These are phyloP conservation scores for Claviceps sorghi DNA, from an alignment of 2,329 filamentous ascomycete genomes.

Conservation along the genomic window DNA sequence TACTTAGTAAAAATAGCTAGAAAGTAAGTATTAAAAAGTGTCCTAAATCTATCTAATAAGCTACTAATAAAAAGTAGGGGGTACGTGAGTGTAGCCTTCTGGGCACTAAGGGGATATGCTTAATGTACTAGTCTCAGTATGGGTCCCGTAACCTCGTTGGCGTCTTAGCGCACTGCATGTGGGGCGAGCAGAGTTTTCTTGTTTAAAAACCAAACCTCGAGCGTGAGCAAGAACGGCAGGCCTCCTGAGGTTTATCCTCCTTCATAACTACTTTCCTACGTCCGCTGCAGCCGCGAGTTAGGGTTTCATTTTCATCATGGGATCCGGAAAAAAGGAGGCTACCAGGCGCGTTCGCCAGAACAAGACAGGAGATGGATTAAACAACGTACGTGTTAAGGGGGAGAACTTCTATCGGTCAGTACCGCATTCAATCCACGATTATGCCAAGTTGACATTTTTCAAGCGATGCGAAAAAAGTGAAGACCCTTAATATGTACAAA, in stretches of 20 bases:
- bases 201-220: background rate
- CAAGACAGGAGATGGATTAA: constrained; percentile 73
- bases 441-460: constrained; percentile 7
- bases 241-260: background rate
- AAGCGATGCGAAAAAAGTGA: constrained; percentile 68
- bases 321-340: constrained; percentile 83
- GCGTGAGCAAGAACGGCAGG: background rate
- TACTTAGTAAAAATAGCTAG: no score
- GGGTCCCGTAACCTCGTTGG: no score
- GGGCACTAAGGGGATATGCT: no score
- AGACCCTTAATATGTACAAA: constrained; percentile 79
- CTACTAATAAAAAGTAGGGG: no score
- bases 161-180: no score
- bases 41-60: no score
- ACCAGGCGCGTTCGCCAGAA: constrained; percentile 71
- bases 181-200: constrained; percentile 3
- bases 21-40: no score
- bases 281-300: background rate
- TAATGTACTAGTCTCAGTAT: no score
- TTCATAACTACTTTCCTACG: background rate
- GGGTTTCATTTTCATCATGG: constrained; percentile 40
- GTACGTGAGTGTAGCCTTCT: no score
- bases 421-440: background rate
- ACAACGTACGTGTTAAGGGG: constrained; percentile 83
- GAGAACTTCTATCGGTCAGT: constrained; percentile 90